Percentiles rank a stretch among this genome's conserved stretches.
Evolutionary conservation across 805 yeast species (phyloP).

Genomic region (Candida oleophila): DNA sequence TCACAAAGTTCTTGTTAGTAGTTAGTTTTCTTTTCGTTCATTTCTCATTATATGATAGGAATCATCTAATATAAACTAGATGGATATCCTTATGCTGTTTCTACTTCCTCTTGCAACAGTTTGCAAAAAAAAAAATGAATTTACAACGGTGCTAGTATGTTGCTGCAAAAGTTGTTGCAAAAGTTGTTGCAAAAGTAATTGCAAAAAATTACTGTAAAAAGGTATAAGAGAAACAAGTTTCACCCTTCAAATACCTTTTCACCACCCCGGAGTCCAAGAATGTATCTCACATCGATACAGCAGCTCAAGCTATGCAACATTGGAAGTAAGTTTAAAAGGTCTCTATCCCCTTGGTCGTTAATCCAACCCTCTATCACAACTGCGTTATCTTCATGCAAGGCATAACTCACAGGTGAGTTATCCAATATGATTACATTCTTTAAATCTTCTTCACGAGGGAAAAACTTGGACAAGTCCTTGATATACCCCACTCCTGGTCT

Average conservation of each 20-base stretch:
- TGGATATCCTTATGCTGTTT: background rate
- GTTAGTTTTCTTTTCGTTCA: background rate
- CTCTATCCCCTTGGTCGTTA: constrained; percentile 89
- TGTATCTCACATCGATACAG: constrained; percentile 79
- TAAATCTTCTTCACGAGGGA: constrained; percentile 66
- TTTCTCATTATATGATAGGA: background rate
- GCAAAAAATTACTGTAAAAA: too few relatives aligned
- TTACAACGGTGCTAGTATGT: too few relatives aligned
- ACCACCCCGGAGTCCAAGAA: constrained; percentile 74
- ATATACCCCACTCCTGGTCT: constrained; percentile 83
- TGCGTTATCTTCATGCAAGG: constrained; percentile 82
- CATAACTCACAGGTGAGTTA: constrained; percentile 89
- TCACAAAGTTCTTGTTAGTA: too few relatives aligned
- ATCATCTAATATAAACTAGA: background rate
- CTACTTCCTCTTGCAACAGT: too few relatives aligned
- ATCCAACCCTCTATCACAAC: constrained; percentile 97
- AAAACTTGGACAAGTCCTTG: constrained; percentile 41
- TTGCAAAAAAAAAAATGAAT: too few relatives aligned
- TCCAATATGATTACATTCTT: constrained; percentile 77
- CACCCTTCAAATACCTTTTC: constrained; percentile 54
- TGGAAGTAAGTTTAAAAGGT: constrained; percentile 78
- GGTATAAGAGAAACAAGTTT: too few relatives aligned
- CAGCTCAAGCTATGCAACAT: constrained; percentile 71
- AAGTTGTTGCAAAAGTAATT: too few relatives aligned
- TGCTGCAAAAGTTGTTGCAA: too few relatives aligned